Base-by-base conservation (phyloP, 208 protist genomes). In the Trypanosoma scelopori region DNA sequence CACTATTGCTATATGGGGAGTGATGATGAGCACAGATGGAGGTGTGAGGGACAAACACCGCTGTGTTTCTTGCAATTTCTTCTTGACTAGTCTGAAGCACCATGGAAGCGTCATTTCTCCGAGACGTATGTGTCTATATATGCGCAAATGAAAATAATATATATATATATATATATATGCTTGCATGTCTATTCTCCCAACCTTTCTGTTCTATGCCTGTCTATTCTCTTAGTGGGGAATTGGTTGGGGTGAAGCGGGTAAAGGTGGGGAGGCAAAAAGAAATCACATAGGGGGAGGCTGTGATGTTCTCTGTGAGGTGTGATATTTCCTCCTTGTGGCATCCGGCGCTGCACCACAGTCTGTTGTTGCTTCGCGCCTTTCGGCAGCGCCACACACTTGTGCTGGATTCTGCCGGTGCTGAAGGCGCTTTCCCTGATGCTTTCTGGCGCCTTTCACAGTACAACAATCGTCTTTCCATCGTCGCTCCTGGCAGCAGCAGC, bases 341-440 rank as follows among this genome's bases (percentile, higher is more conserved):
- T 67, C 87, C 87, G 1, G 47, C 74, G 22, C 66, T 93, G 46
- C 87, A 93, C 46, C 87, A 91, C 60, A 91, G 87, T 55, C 62
- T 90, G 28, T 63, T 93, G 5, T 64, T 93, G 12, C 71, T 93
- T 16, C 81, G 87, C 39, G 76, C 76, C n/a, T 64, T 93, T 22
- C 55, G 71, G 57, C 79, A 84, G 49, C 76, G 69, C 23, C 84
- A 93, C 57, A 93, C 87, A 23, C 75, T 93, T 59, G 55, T 84
- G 9, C 48, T 91, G 4, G 66, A 81, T 16, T 55, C 52, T 23
- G 20, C 27, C 22, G 5, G 23, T 23, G 13, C 39, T 15, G 23
- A 11, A 5, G 22, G 23, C 20, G 20, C 23, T n/a, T 18, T 32
- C 5, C 11, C 39, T 32, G 25, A 55, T 78, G 23, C 51, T 25